Base-by-base conservation (phyloP, 2,329 filamentous ascomycete species). In the Beauveria rudraprayagi region DNA sequence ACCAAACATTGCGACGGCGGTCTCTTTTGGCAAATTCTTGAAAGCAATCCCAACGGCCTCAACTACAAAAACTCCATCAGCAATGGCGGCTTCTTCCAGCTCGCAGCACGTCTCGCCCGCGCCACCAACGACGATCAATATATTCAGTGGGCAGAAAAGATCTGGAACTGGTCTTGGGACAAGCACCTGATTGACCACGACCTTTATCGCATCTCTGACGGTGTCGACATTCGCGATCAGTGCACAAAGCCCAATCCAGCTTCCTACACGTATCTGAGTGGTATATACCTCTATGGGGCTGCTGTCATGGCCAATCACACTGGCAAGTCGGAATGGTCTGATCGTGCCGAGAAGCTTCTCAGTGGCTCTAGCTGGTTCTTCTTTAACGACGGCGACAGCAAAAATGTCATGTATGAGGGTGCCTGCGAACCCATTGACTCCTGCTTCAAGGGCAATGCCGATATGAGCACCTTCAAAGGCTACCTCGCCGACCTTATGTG, bases 1-100 rank as follows among this genome's bases (percentile, higher is more conserved):
- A 78, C 75, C 0, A 75, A 76, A 0, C 73, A 74, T n/a, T 92
- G 89, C 67, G 79, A 77, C 37, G 89, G 89, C 63, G 89, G 89
- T 9, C 72, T 92, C 57, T 80, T 83, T 63, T 91, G 88, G 88
- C 89, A 93, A 75, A 89, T 93, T 65, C 91, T 86, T 71, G 75
- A 79, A 1, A 83, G 82, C 67, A 91, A 92, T 68, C 72, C 73
- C 43, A 83, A 83, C 62, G 89, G 89, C 7, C 88, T 90, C 69
- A 78, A 83, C 68, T 91, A 92, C 79, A 92, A 90, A 72, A 91
- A 91, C 73, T 50, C 63, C 6, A 84, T 92, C 66, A 87, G 86
- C 63, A 94, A 94, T 71, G 90, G 89, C 47, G 87, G 86, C n/a
- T 85, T 94, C 70, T 92, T 95, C 73, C 88, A 92, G 68, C 80